Evolutionary conservation across 805 yeast species (phyloP).

Genomic region (Kodamaea neixiangensis): DNA sequence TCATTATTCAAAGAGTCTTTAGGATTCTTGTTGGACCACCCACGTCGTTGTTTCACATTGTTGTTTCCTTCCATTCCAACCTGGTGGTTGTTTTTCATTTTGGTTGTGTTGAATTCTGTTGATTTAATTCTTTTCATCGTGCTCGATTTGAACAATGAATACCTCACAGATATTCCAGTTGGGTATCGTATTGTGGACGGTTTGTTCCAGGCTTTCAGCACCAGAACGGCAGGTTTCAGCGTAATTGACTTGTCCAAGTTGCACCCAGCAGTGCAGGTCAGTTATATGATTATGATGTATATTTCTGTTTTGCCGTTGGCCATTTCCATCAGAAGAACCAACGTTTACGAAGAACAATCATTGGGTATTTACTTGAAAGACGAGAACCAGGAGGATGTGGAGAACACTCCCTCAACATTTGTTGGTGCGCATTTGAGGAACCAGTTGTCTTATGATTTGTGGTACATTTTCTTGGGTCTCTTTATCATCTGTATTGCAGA

Average conservation of each 20-base stretch:
- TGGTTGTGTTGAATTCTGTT: slow-evolving; percentile 68
- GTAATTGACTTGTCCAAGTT: slow-evolving; percentile 68
- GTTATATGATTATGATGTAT: slow-evolving; percentile 97
- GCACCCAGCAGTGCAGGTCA: slow-evolving; percentile 90
- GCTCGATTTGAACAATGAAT: slow-evolving; percentile 58
- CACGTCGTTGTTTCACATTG: slow-evolving; percentile 93
- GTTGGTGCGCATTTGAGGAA: slow-evolving; percentile 86
- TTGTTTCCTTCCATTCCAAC: slow-evolving; percentile 92
- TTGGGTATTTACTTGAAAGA: slow-evolving; percentile 74
- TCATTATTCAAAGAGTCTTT: slow-evolving; percentile 72
- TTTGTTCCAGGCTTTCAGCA: slow-evolving; percentile 84
- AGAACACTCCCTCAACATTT: slow-evolving; percentile 56
- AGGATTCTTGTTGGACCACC: slow-evolving; percentile 89
- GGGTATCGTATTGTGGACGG: slow-evolving; percentile 82
- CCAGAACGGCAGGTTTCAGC: slow-evolving; percentile 92
- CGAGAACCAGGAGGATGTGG: slow-evolving; percentile 30
- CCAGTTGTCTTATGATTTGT: slow-evolving; percentile 90
- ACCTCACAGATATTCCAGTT: slow-evolving; percentile 54
- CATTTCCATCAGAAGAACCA: slow-evolving; percentile 92
- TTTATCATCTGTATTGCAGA: slow-evolving; percentile 88
- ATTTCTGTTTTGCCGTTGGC: slow-evolving; percentile 96
- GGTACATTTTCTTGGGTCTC: slow-evolving; percentile 88
- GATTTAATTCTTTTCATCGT: slow-evolving; percentile 82
- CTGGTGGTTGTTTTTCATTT: slow-evolving; percentile 85
- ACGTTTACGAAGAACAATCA: slow-evolving; percentile 96